Conservation (phyloP, 2,329 filamentous ascomycete species). For the Aspergillus sp. region DNA sequence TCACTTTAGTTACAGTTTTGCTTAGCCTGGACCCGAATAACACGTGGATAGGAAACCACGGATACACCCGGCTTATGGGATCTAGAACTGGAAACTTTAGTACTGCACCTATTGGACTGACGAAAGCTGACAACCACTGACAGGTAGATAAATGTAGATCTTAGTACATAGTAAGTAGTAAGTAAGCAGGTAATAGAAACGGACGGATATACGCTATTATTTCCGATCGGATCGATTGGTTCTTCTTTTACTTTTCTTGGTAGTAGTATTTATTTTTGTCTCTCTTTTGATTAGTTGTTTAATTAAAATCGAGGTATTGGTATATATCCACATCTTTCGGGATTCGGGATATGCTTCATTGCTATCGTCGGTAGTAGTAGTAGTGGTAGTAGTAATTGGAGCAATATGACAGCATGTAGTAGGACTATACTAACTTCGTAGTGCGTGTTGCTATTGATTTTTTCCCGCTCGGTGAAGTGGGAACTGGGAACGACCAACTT, state of each 20-base stretch:
- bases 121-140: background rate
- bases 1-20: background rate
- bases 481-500: background rate
- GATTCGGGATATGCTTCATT: background rate
- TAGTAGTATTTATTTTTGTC: background rate
- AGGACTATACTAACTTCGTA: background rate
- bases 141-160: background rate
- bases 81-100: background rate
- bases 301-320: background rate
- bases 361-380: background rate
- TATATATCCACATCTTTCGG: background rate
- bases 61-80: slow-evolving; percentile 1
- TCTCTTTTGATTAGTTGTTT: background rate
- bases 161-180: background rate
- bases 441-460: background rate
- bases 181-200: background rate
- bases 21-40: background rate
- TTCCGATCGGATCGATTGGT: background rate
- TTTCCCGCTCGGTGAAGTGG: background rate
- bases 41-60: background rate
- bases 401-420: background rate
- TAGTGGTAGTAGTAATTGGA: no score
- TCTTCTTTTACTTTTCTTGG: background rate
- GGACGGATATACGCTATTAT: background rate
- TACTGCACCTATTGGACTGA: background rate